These are phyloP conservation scores for Scheffersomyces titani DNA, from an alignment of 1,139 yeast species.

Conservation along the genomic window DNA sequence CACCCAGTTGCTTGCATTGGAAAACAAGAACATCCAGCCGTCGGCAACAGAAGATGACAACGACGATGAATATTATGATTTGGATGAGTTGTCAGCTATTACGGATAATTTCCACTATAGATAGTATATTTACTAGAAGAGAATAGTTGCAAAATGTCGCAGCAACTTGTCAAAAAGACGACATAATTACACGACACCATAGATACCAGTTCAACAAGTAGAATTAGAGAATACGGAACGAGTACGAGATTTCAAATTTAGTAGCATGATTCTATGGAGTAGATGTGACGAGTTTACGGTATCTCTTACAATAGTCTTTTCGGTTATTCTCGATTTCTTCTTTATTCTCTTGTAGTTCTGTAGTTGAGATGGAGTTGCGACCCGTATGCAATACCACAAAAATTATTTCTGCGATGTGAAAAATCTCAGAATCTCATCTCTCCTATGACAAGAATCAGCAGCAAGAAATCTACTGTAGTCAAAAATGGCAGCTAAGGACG, in stretches of 20 bases:
- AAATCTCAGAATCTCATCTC: neutral
- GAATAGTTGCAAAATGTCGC: neutral
- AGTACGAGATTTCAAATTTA: no score
- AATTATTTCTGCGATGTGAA: neutral
- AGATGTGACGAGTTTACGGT: neutral
- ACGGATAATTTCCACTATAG: conserved; percentile 47
- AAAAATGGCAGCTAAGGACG: conserved; percentile 22
- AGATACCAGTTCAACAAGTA: neutral
- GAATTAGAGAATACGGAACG: no score
- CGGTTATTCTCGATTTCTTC: neutral
- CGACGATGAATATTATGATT: conserved; percentile 42
- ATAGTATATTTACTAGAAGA: conserved; percentile 8
- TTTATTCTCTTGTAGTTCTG: neutral
- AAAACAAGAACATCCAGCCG: conserved; percentile 23
- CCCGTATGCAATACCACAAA: neutral
- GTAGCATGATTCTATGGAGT: neutral
- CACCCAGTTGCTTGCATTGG: conserved; percentile 64
- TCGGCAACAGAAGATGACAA: conserved; percentile 29
- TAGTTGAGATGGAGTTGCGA: no score
- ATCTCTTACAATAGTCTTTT: neutral
- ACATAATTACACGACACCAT: neutral
- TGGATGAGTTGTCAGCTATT: conserved; percentile 41
- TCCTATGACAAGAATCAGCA: neutral
- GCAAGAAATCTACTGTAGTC: neutral
- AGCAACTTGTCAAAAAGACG: neutral